Evolutionary conservation across 1,284 basidiomycete genomes (phyloP), one percentile per base, ranked within the genome.

Genomic region (Papiliotrema flavescens): DNA sequence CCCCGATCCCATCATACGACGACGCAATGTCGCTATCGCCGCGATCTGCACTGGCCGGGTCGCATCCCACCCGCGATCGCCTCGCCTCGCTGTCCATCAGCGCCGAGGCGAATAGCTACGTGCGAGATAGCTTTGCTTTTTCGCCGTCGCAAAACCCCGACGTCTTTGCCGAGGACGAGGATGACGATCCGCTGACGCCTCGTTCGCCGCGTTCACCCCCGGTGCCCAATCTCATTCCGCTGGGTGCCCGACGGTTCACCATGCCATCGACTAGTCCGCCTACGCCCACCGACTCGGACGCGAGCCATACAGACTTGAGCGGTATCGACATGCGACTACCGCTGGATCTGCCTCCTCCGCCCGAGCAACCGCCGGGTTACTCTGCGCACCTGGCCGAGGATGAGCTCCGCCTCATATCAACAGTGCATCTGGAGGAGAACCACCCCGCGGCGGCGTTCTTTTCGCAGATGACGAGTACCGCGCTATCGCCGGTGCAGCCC

Each of bases 391-490:
- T 70, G 17, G 62, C 54, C 15, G 35, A 51, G 4, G 63, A 69
- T 44, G 69, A 70, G 49, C 48, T 65, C 1, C 54, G 65, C 6
- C 51, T 70, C 8, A 67, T 70, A 17, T 70, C 69, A 3, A 60
- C 69, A 1, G 65, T 66, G 2, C 69, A 70, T 52, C 47, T 70
- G 17, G 61, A 66, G 24, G 40, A 61, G 22, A 60, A 57, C 23
- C 69, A 70, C 48, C 69, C 67, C 3, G 64, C 67, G n/a, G 59
- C 67, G 4, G 61, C 62, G 14, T 66, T 63, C 54, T 69, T 70
- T 47, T 60, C 62, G 32, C 57, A 61, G 14, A 56, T 66, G 39
- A 56, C 60, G 13, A 47, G 54, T 14, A 41, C 54, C 8, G 44
- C 49, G n/a, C 39, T 57, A 11, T 34, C 55, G 22, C 37, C 53